Evolutionary conservation across 75 land plant genomes (phyloP), one percentile per base, ranked within the genome.

Genomic region (Isoetes taiwanensis): DNA sequence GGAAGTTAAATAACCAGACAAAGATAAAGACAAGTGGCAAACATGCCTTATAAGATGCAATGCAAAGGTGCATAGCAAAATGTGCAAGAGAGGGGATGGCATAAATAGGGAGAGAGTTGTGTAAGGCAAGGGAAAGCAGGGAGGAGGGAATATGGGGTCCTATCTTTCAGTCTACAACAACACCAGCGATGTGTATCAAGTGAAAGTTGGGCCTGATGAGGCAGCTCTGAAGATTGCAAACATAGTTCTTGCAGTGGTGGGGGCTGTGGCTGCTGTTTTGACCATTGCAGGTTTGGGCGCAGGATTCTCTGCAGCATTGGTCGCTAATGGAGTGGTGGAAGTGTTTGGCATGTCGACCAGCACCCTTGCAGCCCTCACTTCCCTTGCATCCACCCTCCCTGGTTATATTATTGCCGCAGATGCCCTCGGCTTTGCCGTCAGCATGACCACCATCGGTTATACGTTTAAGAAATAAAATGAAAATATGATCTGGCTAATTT

Each of bases 121-220:
- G n/a, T n/a, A n/a, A n/a, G n/a, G n/a, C n/a, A n/a, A n/a, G n/a
- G n/a, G n/a, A n/a, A n/a, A n/a, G n/a, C n/a, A n/a, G n/a, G n/a
- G n/a, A n/a, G n/a, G n/a, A n/a, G n/a, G n/a, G n/a, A 37, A 37
- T 37, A 46, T 46, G 50, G 50, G 50, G 8, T 46, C 50, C 16
- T 46, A 46, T 23, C 16, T 46, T 23, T 46, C 50, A 6, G 25
- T 46, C 50, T n/a, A 46, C 16, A 46, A 46, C 50, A 46, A 46
- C 50, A 46, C 50, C n/a, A 5, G 5, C 8, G 50, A 46, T n/a
- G 25, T 23, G 16, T 46, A 46, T 14, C 23, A 19, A 23, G 50
- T 46, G 50, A 46, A 46, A 23, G 50, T 46, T 46, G 50, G 50
- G 5, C 50, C 5, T 4, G 50, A 46, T n/a, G 50, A 46, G 25